phyloP scores from a whole-genome alignment of 2,329 filamentous ascomycete genomes.

The Thelonectria discophora region DNA sequence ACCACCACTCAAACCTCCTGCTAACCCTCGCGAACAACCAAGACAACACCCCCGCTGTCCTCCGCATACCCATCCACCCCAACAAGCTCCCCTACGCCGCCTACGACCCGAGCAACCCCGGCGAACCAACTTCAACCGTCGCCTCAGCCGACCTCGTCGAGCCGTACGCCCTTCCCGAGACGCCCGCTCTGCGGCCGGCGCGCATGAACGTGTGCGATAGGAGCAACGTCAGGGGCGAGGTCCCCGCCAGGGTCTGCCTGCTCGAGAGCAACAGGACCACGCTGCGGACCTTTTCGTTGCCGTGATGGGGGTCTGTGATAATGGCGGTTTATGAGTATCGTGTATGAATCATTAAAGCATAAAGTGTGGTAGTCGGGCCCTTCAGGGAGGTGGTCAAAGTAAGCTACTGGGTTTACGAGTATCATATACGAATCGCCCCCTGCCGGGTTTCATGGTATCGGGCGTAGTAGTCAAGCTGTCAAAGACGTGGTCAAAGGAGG shows the following conservation, averaged over 20 bases:
- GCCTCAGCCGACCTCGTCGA: constrained; percentile 30
- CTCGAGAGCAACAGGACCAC: constrained; percentile 58
- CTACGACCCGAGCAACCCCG: constrained; percentile 42
- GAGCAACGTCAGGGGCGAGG: constrained; percentile 54
- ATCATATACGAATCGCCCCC: no score
- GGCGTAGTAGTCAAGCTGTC: no score
- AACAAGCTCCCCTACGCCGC: constrained; percentile 48
- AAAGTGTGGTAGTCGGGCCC: no score
- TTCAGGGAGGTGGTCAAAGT: no score
- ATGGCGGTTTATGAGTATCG: no score
- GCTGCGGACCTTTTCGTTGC: constrained; percentile 58
- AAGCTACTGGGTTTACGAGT: no score
- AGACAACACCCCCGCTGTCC: constrained; percentile 43
- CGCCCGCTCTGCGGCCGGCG: constrained; percentile 47
- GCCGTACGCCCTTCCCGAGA: constrained; percentile 42
- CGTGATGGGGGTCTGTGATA: constrained; percentile 17
- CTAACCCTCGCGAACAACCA: not conserved
- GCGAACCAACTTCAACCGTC: constrained; percentile 9
- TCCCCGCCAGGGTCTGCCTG: constrained; percentile 61
- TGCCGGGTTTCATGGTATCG: no score
- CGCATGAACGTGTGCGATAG: constrained; percentile 62
- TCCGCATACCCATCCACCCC: constrained; percentile 50
- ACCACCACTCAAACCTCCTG: not conserved
- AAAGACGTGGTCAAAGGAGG: no score
- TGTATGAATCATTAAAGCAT: no score